Conservation (phyloP, 352 stramenopile species). For the Pythium monospermum region DNA sequence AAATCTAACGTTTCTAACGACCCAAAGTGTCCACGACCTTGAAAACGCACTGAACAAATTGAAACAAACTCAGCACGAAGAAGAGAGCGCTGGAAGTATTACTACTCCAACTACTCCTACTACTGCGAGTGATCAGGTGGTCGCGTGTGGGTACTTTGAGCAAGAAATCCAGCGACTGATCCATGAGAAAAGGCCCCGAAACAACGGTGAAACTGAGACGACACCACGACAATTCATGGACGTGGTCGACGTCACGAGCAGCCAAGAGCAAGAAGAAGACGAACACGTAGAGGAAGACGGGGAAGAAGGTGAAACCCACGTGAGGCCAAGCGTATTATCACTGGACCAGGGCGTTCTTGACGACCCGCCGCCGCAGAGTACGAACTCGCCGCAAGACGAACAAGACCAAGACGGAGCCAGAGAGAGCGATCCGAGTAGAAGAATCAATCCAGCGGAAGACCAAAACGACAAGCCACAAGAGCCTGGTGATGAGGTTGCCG, state of each 20-base stretch:
- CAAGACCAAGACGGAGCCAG: too few relatives aligned
- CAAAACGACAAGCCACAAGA: too few relatives aligned
- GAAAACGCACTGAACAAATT: conserved; percentile 17
- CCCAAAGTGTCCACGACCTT: conserved; percentile 29
- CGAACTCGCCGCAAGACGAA: too few relatives aligned
- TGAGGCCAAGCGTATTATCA: too few relatives aligned
- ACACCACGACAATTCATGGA: neutral
- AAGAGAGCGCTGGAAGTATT: neutral
- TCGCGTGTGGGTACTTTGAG: conserved; percentile 21
- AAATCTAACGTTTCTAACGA: conserved; percentile 38
- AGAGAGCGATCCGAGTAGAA: too few relatives aligned
- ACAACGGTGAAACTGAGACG: neutral
- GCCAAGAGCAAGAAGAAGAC: conserved; percentile 2
- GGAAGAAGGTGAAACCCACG: too few relatives aligned
- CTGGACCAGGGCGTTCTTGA: too few relatives aligned
- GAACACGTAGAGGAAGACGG: neutral
- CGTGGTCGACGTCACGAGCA: conserved; percentile 12
- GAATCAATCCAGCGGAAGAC: too few relatives aligned
- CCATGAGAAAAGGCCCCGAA: neutral
- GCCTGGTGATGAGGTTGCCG: too few relatives aligned
- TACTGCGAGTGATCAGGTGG: too few relatives aligned
- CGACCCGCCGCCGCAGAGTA: too few relatives aligned
- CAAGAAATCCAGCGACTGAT: conserved; percentile 14
- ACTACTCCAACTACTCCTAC: too few relatives aligned
- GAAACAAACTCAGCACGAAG: conserved; percentile 4